Base-by-base conservation (phyloP, 2,329 filamentous ascomycete species). In the Colletotrichum sp. region DNA sequence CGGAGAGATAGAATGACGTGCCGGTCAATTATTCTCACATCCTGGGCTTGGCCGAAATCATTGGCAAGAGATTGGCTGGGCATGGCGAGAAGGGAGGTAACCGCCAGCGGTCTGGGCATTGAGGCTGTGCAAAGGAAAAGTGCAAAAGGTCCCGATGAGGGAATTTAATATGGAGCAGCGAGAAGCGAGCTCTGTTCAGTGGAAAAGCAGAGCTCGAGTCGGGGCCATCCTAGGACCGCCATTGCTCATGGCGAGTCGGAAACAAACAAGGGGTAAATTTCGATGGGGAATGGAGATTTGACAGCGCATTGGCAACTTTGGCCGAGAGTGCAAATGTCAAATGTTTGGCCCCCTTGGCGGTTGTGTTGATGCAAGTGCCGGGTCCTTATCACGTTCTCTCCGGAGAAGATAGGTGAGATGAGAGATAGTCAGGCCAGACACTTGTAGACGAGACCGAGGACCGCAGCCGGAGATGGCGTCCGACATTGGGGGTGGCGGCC, bases 101-200 rank as follows among this genome's bases (percentile, higher is more conserved):
- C 74, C 71, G 71, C 74, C 74, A 21, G 59, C 44, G 49, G 70
- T 60, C 71, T 76, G 74, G 74, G 70, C 71, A 76, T 76, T 76
- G 74, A 74, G 74, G 74, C 74, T 74, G 74, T 76, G 74, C 74
- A 76, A 52, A 68, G 32, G 62, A n/a, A 74, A 72, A 64, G 69
- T 68, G 73, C 73, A 72, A 68, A 72, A 68, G 73, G 69, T 8
- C 69, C 73, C 73, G 57, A 75, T 64, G 73, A 68, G 73, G 69
- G 69, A 59, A 72, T 75, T 75, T 75, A 72, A 72, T 57, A 57
- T 75, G 73, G 73, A 75, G 73, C 63, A 64, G 49, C 30, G 49
- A 59, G 69, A 75, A 75, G 73, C 69, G 73, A 75, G 69, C 63
- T 63, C 16, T 72, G 13, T 32, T 49, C 26, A 63, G 63, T 68